Base-by-base conservation (phyloP, 2,329 filamentous ascomycete genomes). In the Arthrobotrys pseudoclavata region DNA sequence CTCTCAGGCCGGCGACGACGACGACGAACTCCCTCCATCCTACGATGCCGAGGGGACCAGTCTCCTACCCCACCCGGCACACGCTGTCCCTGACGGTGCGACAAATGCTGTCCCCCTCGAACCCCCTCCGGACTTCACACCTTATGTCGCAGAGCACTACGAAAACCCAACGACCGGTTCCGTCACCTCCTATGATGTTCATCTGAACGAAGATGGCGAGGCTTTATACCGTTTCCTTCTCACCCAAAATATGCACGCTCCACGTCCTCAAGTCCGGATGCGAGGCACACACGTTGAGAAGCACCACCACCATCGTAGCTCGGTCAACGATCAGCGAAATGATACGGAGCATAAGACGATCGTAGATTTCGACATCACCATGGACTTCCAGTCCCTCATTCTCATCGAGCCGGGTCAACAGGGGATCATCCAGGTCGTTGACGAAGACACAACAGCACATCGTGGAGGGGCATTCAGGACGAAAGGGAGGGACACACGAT, bases 401-500 rank as follows among this genome's bases (percentile, higher is more conserved):
- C 87, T 86, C 80, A 82, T 85, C 4, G 84, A 82, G 82, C 22
- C 83, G 82, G 34, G 77, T 75, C 45, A 85, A 86, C 4, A 87
- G 85, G 86, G 83, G 10, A 79, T 83, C 26, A 79, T 90, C n/a
- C 83, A 84, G 9, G 87, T 87, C 0, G 88, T 88, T 0, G 85
- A 88, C 60, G 88, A 90, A 81, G 84, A 86, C 64, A 88, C 91
- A 80, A 88, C 89, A 79, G 87, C 87, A 9, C 86, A 87, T 68
- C 89, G 91, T n/a, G 91, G 91, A 20, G 89, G 89, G 3, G 85
- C 89, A 62, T 85, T 89, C 15, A 85, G 86, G 70, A 86, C 84
- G 4, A 62, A 29, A 84, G 83, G 64, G 84, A 85, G 75, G 84
- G 42, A 84, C 75, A 83, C 87, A 69, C 86, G 87, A 80, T 82